phyloP scores from a whole-genome alignment of 176 grass and related monocot species.

The Tillandsia fasciculata region DNA sequence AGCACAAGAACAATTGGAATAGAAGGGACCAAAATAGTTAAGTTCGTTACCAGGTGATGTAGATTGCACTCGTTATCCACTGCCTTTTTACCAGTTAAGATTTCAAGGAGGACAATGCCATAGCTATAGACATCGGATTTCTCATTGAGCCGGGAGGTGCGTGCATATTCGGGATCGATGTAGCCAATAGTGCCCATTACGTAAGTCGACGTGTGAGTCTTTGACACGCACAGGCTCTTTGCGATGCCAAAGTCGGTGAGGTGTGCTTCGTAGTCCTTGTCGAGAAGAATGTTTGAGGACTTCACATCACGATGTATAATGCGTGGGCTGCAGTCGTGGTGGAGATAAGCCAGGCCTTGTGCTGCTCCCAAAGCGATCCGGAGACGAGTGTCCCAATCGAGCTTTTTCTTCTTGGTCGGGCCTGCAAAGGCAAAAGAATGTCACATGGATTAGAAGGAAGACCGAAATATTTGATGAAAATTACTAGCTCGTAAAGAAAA shows the following conservation, averaged over 20 bases:
- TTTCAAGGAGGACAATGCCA: slow-evolving; percentile 66
- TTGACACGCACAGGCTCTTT: slow-evolving; percentile 74
- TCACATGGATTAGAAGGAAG: background rate
- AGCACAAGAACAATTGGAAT: background rate
- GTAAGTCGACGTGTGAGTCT: slow-evolving; percentile 84
- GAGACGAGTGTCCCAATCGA: slow-evolving; percentile 65
- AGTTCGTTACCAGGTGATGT: slow-evolving; percentile 71
- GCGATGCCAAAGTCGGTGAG: slow-evolving; percentile 87
- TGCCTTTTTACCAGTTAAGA: slow-evolving; percentile 78
- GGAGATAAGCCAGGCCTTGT: slow-evolving; percentile 81
- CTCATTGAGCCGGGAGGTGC: slow-evolving; percentile 74
- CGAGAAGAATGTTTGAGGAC: slow-evolving; percentile 85
- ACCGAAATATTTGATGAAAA: too few relatives aligned
- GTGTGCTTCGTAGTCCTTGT: slow-evolving; percentile 70
- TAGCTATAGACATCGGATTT: slow-evolving; percentile 94
- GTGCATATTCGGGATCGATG: slow-evolving; percentile 88
- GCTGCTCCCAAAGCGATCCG: slow-evolving; percentile 71
- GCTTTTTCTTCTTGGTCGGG: slow-evolving; percentile 68
- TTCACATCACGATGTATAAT: slow-evolving; percentile 91
- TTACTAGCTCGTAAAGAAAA: background rate
- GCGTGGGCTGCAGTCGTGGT: slow-evolving; percentile 76
- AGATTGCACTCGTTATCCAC: slow-evolving; percentile 91
- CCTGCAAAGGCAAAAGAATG: slow-evolving; percentile 12
- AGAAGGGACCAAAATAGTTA: slow-evolving; percentile 21
- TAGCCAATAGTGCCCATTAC: slow-evolving; percentile 96